These are phyloP conservation scores for Russula olivacea DNA, from an alignment of 768 basidiomycete genomes.

Conservation along the genomic window DNA sequence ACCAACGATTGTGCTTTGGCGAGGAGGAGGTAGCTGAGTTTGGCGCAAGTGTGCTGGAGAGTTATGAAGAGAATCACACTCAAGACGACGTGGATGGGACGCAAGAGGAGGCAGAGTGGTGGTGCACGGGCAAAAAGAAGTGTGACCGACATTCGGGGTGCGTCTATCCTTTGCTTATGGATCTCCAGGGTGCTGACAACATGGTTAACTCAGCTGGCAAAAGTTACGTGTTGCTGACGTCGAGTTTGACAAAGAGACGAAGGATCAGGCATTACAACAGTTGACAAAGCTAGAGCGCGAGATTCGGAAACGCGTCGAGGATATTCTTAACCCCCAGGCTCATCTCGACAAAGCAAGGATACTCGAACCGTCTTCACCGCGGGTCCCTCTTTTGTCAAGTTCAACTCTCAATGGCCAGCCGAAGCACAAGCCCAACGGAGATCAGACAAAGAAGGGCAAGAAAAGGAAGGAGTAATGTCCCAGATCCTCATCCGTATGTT, in stretches of 20 bases:
- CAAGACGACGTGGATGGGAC: slow-evolving; percentile 38
- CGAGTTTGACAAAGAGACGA: slow-evolving; percentile 67
- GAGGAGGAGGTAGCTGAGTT: slow-evolving; percentile 74
- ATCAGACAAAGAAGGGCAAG: slow-evolving; percentile 25
- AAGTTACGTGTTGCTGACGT: slow-evolving; percentile 66
- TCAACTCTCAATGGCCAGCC: slow-evolving; percentile 31
- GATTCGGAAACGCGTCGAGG: slow-evolving; percentile 71
- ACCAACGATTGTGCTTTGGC: slow-evolving; percentile 77
- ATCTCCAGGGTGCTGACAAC: slow-evolving; percentile 14
- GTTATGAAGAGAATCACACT: slow-evolving; percentile 45
- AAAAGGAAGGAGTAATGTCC: slow-evolving; percentile 21
- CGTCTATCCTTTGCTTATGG: slow-evolving; percentile 22
- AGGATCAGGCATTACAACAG: slow-evolving; percentile 57
- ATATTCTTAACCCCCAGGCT: slow-evolving; percentile 41
- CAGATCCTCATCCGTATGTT: background rate
- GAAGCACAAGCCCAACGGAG: slow-evolving; percentile 24
- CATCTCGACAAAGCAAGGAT: slow-evolving; percentile 9
- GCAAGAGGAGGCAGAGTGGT: slow-evolving; percentile 51
- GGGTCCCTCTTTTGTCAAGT: slow-evolving; percentile 25
- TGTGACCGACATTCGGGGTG: slow-evolving; percentile 80
- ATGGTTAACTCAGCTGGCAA: slow-evolving; percentile 56
- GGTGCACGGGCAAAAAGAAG: slow-evolving; percentile 69
- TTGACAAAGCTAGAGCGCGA: slow-evolving; percentile 74
- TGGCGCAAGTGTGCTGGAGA: slow-evolving; percentile 60
- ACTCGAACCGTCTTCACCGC: slow-evolving; percentile 20